Conservation (phyloP, 179 eudicot genomes). For the Sideroxylon spinosum region DNA sequence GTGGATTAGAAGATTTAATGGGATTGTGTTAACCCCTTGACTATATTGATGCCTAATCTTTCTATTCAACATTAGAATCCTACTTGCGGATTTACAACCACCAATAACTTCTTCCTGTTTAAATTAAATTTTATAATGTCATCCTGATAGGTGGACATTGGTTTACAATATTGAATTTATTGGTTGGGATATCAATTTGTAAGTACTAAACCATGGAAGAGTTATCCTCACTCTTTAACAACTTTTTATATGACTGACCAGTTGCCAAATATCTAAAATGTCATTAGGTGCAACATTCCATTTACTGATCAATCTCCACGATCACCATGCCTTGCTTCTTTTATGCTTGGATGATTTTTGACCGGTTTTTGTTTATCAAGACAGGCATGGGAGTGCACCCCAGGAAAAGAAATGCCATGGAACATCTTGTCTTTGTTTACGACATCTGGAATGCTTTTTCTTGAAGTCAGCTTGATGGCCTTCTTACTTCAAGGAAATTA, state of each 20-base stretch:
- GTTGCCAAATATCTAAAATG: neutral
- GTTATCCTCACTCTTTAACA: neutral
- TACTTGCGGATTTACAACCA: neutral
- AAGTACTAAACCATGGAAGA: neutral
- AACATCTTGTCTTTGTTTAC: conserved; percentile 70
- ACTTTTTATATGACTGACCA: neutral
- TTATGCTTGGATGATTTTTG: conserved; percentile 1
- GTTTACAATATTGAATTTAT: neutral
- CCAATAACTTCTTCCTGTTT: neutral
- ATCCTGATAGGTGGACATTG: neutral
- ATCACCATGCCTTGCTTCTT: neutral
- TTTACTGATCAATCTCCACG: neutral
- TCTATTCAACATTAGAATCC: neutral
- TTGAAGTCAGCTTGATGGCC: conserved; percentile 90
- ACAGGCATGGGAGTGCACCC: conserved; percentile 77
- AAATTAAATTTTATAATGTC: neutral
- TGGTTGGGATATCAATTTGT: neutral
- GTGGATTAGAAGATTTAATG: neutral
- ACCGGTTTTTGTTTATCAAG: conserved; percentile 16
- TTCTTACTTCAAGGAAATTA: conserved; percentile 81
- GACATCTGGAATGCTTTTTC: conserved; percentile 67
- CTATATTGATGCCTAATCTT: neutral
- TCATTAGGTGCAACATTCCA: neutral
- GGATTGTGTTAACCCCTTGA: neutral
- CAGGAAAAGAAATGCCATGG: conserved; percentile 67